phyloP scores from a whole-genome alignment of 345 rosid genomes.

The Jatropha curcas region DNA sequence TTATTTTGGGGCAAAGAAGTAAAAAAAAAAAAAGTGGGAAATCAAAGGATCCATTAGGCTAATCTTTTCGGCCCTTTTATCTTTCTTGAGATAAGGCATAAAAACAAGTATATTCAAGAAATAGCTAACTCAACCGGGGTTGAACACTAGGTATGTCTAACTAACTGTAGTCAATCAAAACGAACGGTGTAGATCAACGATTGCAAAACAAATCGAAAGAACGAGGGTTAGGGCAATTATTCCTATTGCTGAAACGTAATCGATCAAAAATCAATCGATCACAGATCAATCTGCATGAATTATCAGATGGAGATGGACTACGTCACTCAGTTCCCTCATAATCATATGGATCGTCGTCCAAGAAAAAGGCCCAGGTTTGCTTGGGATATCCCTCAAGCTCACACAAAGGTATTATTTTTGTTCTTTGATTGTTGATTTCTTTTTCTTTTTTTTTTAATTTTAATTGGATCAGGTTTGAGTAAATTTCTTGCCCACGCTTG shows the following conservation, averaged over 20 bases:
- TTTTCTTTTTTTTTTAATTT: neutral
- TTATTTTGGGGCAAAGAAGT: no score
- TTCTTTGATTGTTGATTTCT: neutral
- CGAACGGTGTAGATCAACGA: slow-evolving; percentile 21
- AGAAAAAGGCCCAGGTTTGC: slow-evolving; percentile 57
- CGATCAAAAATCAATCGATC: slow-evolving; percentile 12
- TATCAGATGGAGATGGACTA: slow-evolving; percentile 54
- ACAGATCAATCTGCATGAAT: slow-evolving; percentile 9
- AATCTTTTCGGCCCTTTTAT: no score
- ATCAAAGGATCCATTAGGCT: no score
- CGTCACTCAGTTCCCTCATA: slow-evolving; percentile 44
- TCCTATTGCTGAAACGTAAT: neutral
- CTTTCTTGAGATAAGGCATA: no score
- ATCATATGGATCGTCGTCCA: slow-evolving; percentile 64
- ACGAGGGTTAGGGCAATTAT: slow-evolving; percentile 18
- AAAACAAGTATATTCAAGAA: no score
- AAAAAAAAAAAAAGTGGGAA: no score
- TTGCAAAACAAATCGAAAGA: slow-evolving; percentile 4
- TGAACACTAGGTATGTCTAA: neutral
- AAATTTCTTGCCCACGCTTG: neutral
- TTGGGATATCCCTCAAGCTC: slow-evolving; percentile 52
- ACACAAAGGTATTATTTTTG: slow-evolving; percentile 44
- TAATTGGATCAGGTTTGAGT: neutral
- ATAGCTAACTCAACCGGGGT: slow-evolving; percentile 20
- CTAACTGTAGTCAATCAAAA: slow-evolving; percentile 14